These are phyloP conservation scores for Dothiorella sarmentorum DNA, from an alignment of 2,329 filamentous ascomycete species.

Conservation along the genomic window DNA sequence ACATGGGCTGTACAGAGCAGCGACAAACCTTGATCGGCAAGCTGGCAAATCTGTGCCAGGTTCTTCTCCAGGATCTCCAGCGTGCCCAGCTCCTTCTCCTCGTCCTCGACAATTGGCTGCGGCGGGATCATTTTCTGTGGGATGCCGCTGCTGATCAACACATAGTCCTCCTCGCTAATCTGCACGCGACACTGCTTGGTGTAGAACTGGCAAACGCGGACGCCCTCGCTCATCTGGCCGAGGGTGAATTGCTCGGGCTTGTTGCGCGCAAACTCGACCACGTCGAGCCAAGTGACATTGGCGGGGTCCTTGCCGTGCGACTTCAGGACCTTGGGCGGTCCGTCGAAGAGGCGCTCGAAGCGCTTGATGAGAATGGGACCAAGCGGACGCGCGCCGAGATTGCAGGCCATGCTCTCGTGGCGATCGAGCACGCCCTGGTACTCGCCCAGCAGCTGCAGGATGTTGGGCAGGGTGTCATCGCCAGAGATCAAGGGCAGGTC, in stretches of 20 bases:
- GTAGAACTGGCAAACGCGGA: slow-evolving; percentile 74
- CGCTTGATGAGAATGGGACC: slow-evolving; percentile 80
- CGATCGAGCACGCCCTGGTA: slow-evolving; percentile 83
- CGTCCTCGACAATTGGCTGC: slow-evolving; percentile 79
- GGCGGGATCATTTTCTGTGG: slow-evolving; percentile 78
- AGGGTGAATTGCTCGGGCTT: slow-evolving; percentile 76
- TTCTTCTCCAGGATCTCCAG: slow-evolving; percentile 80
- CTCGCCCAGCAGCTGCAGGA: slow-evolving; percentile 68
- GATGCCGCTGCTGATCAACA: slow-evolving; percentile 77
- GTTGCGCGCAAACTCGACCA: slow-evolving; percentile 77
- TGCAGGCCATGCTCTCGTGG: slow-evolving; percentile 82
- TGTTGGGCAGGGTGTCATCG: slow-evolving; percentile 69
- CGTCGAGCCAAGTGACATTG: slow-evolving; percentile 75
- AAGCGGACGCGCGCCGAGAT: slow-evolving; percentile 77
- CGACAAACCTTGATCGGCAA: slow-evolving; percentile 66
- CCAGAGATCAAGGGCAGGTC: slow-evolving; percentile 60
- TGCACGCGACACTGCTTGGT: slow-evolving; percentile 78
- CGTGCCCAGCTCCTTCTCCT: slow-evolving; percentile 78
- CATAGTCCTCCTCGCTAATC: slow-evolving; percentile 83
- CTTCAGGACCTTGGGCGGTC: slow-evolving; percentile 66
- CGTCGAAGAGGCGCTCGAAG: slow-evolving; percentile 82
- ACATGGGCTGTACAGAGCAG: neutral
- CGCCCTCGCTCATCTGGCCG: slow-evolving; percentile 64
- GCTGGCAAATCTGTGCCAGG: slow-evolving; percentile 71
- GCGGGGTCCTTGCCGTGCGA: slow-evolving; percentile 59